These are phyloP conservation scores for Sordaria brevicollis DNA, from an alignment of 495 filamentous ascomycete species.

Conservation along the genomic window DNA sequence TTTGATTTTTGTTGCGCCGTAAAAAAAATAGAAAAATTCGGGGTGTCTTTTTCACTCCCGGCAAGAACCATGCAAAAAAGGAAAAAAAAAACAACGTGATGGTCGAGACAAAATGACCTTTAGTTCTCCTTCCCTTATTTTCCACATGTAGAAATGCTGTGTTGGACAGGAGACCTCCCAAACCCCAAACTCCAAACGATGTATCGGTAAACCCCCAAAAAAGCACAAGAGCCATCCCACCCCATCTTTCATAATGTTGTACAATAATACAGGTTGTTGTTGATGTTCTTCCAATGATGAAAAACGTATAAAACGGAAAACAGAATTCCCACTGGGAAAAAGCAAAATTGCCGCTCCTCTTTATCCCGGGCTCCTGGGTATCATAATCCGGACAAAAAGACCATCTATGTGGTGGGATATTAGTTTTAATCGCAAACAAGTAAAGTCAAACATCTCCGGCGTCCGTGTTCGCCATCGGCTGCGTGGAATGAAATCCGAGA, in stretches of 20 bases:
- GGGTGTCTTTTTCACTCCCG: background rate
- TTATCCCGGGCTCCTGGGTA: background rate
- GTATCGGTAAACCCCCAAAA: no score
- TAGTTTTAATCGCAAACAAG: background rate
- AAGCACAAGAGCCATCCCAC: background rate
- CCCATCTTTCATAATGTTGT: background rate
- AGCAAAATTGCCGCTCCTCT: background rate
- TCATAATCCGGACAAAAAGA: background rate
- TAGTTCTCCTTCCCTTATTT: background rate
- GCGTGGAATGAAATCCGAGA: background rate
- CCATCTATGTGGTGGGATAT: background rate
- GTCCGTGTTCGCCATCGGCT: background rate
- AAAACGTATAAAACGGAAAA: background rate
- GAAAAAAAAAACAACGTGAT: background rate
- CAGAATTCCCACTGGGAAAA: background rate
- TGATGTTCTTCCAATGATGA: background rate
- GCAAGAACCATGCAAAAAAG: background rate
- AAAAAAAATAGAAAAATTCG: conserved; percentile 3
- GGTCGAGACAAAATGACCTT: background rate
- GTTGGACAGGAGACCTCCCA: no score
- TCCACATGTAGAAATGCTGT: background rate
- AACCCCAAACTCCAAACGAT: background rate
- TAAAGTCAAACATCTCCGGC: background rate
- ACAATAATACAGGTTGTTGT: background rate
- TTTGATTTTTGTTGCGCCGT: background rate